Evolutionary conservation across 2,329 filamentous ascomycete species (phyloP).

Genomic region (Dactylellina haptotyla): DNA sequence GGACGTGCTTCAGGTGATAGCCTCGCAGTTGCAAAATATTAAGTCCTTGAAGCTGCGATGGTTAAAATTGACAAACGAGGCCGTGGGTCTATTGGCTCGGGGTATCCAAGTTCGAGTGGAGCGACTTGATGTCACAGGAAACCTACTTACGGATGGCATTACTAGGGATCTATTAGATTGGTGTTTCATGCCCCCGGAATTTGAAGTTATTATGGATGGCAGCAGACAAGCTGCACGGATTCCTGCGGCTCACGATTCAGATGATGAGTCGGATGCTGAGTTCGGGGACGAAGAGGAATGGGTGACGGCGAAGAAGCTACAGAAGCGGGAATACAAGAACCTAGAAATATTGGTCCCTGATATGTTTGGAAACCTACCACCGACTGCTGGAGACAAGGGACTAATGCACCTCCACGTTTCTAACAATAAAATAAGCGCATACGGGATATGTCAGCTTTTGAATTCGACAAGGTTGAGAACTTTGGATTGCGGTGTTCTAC

Average conservation of each 20-base stretch:
- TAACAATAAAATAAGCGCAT: constrained; percentile 41
- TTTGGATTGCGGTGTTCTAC: constrained; percentile 52
- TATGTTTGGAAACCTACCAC: constrained; percentile 12
- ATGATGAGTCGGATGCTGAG: constrained; percentile 35
- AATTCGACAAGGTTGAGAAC: constrained; percentile 53
- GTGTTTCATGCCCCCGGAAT: constrained; percentile 57
- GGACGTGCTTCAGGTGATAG: constrained; percentile 36
- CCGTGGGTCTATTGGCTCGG: constrained; percentile 5
- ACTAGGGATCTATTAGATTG: constrained; percentile 49
- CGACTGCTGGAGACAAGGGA: constrained; percentile 20
- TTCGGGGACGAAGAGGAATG: constrained; percentile 43
- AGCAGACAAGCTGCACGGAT: not conserved
- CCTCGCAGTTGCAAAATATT: constrained; percentile 26
- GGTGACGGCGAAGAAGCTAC: constrained; percentile 32
- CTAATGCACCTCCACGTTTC: constrained; percentile 55
- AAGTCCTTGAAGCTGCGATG: constrained; percentile 47
- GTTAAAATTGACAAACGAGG: constrained; percentile 50
- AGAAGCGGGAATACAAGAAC: constrained; percentile 6
- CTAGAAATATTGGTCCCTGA: constrained; percentile 17
- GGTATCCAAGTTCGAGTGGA: constrained; percentile 49
- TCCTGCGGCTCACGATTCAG: constrained; percentile 31
- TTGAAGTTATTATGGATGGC: constrained; percentile 24
- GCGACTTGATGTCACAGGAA: constrained; percentile 55
- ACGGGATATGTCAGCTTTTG: constrained; percentile 43
- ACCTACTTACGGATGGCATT: constrained; percentile 54